Evolutionary conservation across 495 filamentous ascomycete species (phyloP), one percentile per base, ranked within the genome.

Genomic region (Acidomyces sp.): DNA sequence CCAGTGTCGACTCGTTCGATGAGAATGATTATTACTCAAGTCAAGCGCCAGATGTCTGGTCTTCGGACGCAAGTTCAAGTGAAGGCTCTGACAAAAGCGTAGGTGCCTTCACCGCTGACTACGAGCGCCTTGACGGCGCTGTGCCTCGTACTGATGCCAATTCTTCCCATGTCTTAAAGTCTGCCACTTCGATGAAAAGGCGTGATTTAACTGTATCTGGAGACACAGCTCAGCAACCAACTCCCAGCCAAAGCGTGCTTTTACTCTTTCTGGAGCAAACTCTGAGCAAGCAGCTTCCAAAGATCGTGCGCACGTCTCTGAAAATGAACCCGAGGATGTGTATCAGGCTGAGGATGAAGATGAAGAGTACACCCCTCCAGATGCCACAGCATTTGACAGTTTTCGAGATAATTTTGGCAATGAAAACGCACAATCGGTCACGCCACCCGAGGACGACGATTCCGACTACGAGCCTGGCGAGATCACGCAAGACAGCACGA

Each of bases 1-100:
- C 58, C 48, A 65, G 68, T 58, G 67, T 70, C 46, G 83, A 86
- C 54, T 87, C 83, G 9, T 81, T 85, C 61, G 85, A 93, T 61
- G 79, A 88, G 53, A 86, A 90, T 49, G 86, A 83, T n/a, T 88
- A 90, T 60, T 93, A 95, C 63, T 93, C 85, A 33, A 93, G 85
- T 66, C 78, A 75, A 62, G 62, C 50, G 18, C 43, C 56, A 41
- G 47, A 44, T 39, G 52, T 51, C 31, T 64, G 60, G 61, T 56
- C 56, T 16, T 53, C 63, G 12, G 67, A 65, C 45, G 67, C 69
- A 41, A 55, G 29, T 27, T 30, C 34, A 16, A 43, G 30, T 12
- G 47, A 41, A 15, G 43, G 38, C 48, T 52, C 48, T 52, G 48
- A 46, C 43, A 44, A 22, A 27, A 39, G 29, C 34, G 22, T 35